Conservation (phyloP, 2,329 filamentous ascomycete species). For the Penicillium expansum region DNA sequence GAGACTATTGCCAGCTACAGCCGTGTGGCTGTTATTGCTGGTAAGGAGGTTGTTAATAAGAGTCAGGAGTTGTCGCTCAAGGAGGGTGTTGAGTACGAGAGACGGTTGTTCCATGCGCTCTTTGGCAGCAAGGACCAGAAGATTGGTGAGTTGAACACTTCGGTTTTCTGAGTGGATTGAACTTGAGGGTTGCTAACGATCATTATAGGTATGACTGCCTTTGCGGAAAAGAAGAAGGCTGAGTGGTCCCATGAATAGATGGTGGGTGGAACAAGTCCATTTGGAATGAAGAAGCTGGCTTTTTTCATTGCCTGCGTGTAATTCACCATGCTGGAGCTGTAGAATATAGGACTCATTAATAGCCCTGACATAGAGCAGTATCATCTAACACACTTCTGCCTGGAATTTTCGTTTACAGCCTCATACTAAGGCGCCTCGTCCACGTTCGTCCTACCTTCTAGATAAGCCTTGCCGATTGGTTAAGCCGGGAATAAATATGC, state of each 20-base stretch:
- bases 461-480: constrained; percentile 42
- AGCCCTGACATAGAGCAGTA: neutral
- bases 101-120: constrained; percentile 84
- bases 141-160: constrained; percentile 60
- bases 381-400: constrained; percentile 3
- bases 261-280: neutral
- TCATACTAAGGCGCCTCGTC: constrained; percentile 11
- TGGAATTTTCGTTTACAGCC: constrained; percentile 6
- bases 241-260: constrained; percentile 82
- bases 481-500: no score
- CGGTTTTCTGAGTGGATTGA: neutral
- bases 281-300: neutral
- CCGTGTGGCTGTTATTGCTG: constrained; percentile 79
- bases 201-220: constrained; percentile 71
- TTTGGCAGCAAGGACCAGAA: constrained; percentile 98
- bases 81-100: constrained; percentile 93
- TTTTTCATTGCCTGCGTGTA: neutral
- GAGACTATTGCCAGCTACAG: constrained; percentile 87
- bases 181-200: constrained; percentile 9
- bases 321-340: constrained; percentile 3
- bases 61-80: constrained; percentile 84
- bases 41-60: constrained; percentile 99
- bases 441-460: constrained; percentile 6
- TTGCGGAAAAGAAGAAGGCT: constrained; percentile 90
- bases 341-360: neutral